Base-by-base conservation (phyloP, 345 rosid genomes). In the Turritis glabra region DNA sequence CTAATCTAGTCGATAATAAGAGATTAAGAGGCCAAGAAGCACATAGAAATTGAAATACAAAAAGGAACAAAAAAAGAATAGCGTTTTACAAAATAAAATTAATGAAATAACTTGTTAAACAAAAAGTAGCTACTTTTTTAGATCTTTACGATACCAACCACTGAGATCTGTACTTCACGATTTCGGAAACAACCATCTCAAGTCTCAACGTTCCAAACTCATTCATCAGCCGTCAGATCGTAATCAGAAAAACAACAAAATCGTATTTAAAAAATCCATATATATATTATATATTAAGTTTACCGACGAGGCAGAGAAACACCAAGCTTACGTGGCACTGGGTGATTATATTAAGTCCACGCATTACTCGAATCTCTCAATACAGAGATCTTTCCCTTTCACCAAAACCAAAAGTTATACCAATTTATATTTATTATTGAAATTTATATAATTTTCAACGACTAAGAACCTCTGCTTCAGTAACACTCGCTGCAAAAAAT, bases 381-480 rank as follows among this genome's bases (percentile, higher is more conserved):
- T 38, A 75, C 51, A 68, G 56, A 13, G 1, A 58, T 37, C 32
- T 55, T 55, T 29, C 7, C 21, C 30, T 66, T 65, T 48, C 54
- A 48, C 43, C 35, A 8, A 32, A 25, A 25, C 52, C 67, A 48
- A 67, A 75, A 67, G 53, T 14, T 37, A 18, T 40, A 13, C 10
- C 5, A 27, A 13, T 30, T 0, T 30, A 2, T 32, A 40, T 40
- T 1, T 40, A 13, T 40, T 38, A 12, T 38, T 11, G 5, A 12
- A 38, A 35, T 37, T 37, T 9, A 37, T 37, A 10, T 10, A 37
- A 40, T 40, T 40, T 74, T 65, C 72, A 65, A 66, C 78, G 66
- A 74, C 72, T 65, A 53, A 18, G 10, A 74, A 58, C 67, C 78
- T 67, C 69, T 67, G 59, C 65, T 64, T 73, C 48, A n/a, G 38